Base-by-base conservation (phyloP, 495 filamentous ascomycete genomes). In the Penicillium subrubescens region DNA sequence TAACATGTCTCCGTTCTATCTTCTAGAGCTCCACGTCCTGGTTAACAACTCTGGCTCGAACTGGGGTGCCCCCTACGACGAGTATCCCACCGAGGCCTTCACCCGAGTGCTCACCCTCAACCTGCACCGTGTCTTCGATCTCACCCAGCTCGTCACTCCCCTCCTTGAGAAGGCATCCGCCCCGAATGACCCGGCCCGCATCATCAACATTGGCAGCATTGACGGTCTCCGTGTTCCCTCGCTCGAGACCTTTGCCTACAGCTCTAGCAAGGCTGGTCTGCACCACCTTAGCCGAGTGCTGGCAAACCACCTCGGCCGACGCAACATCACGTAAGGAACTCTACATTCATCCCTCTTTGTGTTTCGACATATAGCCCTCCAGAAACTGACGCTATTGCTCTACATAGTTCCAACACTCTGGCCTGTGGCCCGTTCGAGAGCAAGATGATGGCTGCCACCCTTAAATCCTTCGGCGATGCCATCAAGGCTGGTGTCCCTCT, bases 371-470 rank as follows among this genome's bases (percentile, higher is more conserved):
- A 5, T 8, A 14, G 11, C 21, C 19, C 34, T n/a, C 1, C 21
- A 10, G 23, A 33, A 14, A 54, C 64, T 75, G 51, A 67, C 48
- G 12, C 14, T 23, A 21, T 25, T 14, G 25, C 25, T 11, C 7
- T 55, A 52, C n/a, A 41, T 60, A 79, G 77, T 43, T 82, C 76
- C 1, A 92, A 93, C 59, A 82, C 88, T 0, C 80, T 94, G 57
- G 91, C 91, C 35, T 93, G 90, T 67, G 91, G 91, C 11, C 90
- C 91, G 15, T 94, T 94, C 67, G 81, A 91, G 71, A 90, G 86
- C 63, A 92, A 92, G 77, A 94, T 93, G 91, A 93, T 92, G 91
- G 86, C 86, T 12, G 87, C 84, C 44, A 92, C 89, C 44, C 73
- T 93, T 58, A 76, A 86, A 63, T 71, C 78, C 7, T 85, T 86